Percentiles rank a stretch among this genome's conserved stretches.
These are phyloP conservation scores for Epichloe hybrida DNA, from an alignment of 2,329 filamentous ascomycete genomes.

Conservation along the genomic window DNA sequence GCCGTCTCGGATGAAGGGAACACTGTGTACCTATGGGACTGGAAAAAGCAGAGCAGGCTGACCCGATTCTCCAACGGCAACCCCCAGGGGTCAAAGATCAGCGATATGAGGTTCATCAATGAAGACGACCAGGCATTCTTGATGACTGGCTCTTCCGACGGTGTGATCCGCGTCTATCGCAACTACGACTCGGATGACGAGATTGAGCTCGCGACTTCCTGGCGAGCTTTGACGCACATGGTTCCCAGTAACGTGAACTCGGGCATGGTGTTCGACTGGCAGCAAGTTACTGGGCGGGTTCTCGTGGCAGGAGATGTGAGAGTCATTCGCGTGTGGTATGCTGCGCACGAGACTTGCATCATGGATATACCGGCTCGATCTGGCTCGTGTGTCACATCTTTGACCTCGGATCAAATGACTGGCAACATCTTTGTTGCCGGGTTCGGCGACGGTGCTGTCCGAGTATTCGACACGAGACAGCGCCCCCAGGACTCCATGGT, in stretches of 20 bases:
- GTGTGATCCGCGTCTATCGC: slow-evolving; percentile 83
- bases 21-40: slow-evolving; percentile 87
- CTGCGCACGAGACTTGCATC: slow-evolving; percentile 80
- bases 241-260: slow-evolving; percentile 89
- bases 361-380: slow-evolving; percentile 91
- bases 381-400: slow-evolving; percentile 85
- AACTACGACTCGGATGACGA: slow-evolving; percentile 70
- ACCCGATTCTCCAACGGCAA: slow-evolving; percentile 91
- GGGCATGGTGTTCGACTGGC: slow-evolving; percentile 96
- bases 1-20: slow-evolving; percentile 89
- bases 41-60: slow-evolving; percentile 61
- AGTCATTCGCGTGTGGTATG: slow-evolving; percentile 92
- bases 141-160: slow-evolving; percentile 91
- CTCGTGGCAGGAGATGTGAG: slow-evolving; percentile 94
- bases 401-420: slow-evolving; percentile 96
- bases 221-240: slow-evolving; percentile 85
- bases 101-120: slow-evolving; percentile 93
- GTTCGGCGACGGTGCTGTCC: slow-evolving; percentile 87
- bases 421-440: slow-evolving; percentile 93
- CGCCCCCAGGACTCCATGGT: slow-evolving; percentile 84
- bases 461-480: slow-evolving; percentile 83
- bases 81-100: slow-evolving; percentile 73
- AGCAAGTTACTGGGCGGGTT: slow-evolving; percentile 88
- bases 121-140: slow-evolving; percentile 93
- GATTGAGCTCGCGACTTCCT: slow-evolving; percentile 78